A percentile compares a stretch with the other conserved stretches of the same genome.
Evolutionary conservation across 2,329 filamentous ascomycete genomes (phyloP).

Genomic region (Paraphaeosphaeria sporulosa): DNA sequence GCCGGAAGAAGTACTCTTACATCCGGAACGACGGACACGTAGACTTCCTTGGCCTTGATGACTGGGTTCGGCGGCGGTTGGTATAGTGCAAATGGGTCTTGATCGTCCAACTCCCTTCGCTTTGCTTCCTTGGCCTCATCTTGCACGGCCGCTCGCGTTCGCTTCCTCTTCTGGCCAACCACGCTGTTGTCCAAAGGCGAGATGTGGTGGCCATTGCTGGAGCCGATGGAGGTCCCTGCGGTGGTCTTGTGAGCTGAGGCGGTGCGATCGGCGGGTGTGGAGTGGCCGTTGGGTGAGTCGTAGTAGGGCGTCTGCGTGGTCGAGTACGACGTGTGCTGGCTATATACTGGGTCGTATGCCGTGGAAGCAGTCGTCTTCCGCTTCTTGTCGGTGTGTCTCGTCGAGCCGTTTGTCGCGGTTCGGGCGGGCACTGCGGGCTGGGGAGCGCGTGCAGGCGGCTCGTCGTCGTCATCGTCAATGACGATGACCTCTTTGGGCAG

Average conservation of each 20-base stretch:
- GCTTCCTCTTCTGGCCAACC: slow-evolving; percentile 88
- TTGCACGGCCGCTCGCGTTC: slow-evolving; percentile 80
- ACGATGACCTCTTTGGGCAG: slow-evolving; percentile 60
- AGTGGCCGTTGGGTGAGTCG: slow-evolving; percentile 70
- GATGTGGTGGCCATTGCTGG: slow-evolving; percentile 69
- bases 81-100: slow-evolving; percentile 79
- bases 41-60: slow-evolving; percentile 78
- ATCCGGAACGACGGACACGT: slow-evolving; percentile 66
- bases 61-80: slow-evolving; percentile 86
- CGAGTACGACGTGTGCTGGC: slow-evolving; percentile 74
- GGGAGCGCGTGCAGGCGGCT: slow-evolving; percentile 25
- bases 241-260: slow-evolving; percentile 84
- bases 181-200: slow-evolving; percentile 66
- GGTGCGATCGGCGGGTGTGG: slow-evolving; percentile 82
- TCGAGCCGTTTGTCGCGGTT: slow-evolving; percentile 52
- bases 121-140: slow-evolving; percentile 74
- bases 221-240: slow-evolving; percentile 85
- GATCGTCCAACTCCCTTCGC: slow-evolving; percentile 74
- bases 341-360: slow-evolving; percentile 74
- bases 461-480: slow-evolving; percentile 58
- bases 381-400: slow-evolving; percentile 72
- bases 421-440: slow-evolving; percentile 30
- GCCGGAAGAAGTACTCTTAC: slow-evolving; percentile 53
- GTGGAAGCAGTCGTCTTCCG: slow-evolving; percentile 70
- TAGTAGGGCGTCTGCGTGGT: slow-evolving; percentile 76